phyloP scores from a whole-genome alignment of 768 basidiomycete species.

The Mycena vitilis region DNA sequence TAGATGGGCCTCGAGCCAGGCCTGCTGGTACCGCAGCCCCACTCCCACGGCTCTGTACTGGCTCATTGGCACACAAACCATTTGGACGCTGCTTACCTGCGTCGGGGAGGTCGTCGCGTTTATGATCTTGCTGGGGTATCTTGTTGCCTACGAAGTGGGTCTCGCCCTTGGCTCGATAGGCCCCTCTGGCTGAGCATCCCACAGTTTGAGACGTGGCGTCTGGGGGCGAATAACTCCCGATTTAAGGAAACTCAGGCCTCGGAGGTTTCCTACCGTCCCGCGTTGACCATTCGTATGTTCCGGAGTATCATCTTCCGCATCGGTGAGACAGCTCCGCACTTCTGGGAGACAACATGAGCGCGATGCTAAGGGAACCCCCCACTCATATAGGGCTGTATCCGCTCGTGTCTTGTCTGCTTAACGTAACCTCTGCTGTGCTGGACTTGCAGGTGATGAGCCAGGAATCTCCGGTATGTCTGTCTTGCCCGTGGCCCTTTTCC shows the following conservation, averaged over 20 bases:
- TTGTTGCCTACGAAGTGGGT: conserved; percentile 3
- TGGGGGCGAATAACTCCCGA: background rate
- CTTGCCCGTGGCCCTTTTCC: background rate
- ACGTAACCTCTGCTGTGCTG: conserved; percentile 5
- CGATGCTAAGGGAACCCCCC: too few relatives aligned
- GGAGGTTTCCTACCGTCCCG: background rate
- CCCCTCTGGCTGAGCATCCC: background rate
- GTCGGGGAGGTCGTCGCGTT: conserved; percentile 5
- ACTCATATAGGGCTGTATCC: background rate
- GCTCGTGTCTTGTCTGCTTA: conserved; percentile 5
- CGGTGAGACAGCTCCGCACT: background rate
- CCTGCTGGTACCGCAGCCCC: conserved; percentile 6
- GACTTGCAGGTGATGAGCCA: conserved; percentile 1
- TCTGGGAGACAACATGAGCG: too few relatives aligned
- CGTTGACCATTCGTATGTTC: conserved; percentile 5
- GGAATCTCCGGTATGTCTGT: background rate
- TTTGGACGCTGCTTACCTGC: conserved; percentile 21
- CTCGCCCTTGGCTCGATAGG: background rate
- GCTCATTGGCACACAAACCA: conserved; percentile 42
- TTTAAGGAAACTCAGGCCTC: background rate
- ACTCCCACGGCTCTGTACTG: conserved; percentile 34
- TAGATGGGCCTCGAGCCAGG: conserved; percentile 12
- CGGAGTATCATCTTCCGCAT: conserved; percentile 9
- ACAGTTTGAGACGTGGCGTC: background rate
- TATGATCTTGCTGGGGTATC: background rate